phyloP scores from a whole-genome alignment of 2,329 filamentous ascomycete species.

The Alternaria hordeiaustralica region DNA sequence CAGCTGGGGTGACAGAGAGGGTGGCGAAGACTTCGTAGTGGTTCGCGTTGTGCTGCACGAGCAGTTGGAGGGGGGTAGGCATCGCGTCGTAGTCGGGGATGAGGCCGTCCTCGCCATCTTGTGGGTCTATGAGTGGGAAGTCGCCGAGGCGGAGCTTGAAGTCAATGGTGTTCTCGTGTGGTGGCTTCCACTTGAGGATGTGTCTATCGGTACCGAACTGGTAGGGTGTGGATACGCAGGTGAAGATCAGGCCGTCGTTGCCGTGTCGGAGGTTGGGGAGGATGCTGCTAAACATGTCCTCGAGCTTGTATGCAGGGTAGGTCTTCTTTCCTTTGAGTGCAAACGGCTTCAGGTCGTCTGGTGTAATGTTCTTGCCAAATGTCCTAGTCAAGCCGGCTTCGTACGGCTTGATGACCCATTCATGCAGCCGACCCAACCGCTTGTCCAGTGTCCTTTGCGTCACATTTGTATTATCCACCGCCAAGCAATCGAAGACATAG shows the following conservation, averaged over 20 bases:
- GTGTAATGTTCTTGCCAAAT: constrained; percentile 59
- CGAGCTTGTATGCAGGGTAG: constrained; percentile 83
- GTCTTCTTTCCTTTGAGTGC: constrained; percentile 86
- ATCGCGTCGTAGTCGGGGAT: constrained; percentile 79
- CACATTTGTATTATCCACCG: constrained; percentile 76
- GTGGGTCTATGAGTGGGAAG: constrained; percentile 75
- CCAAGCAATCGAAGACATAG: constrained; percentile 91
- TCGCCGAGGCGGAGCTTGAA: constrained; percentile 77
- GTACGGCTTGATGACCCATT: constrained; percentile 76
- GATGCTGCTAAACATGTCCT: constrained; percentile 80
- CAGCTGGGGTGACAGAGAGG: constrained; percentile 72
- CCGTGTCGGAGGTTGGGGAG: constrained; percentile 86
- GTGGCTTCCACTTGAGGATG: constrained; percentile 98
- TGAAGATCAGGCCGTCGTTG: constrained; percentile 97
- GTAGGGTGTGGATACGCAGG: constrained; percentile 87
- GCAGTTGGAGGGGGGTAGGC: constrained; percentile 72
- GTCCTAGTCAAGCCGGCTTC: constrained; percentile 59
- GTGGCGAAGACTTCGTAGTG: constrained; percentile 69
- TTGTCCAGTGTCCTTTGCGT: constrained; percentile 86
- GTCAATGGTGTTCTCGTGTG: constrained; percentile 93
- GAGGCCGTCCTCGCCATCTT: constrained; percentile 70
- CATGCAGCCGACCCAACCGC: constrained; percentile 83
- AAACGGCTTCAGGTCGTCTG: constrained; percentile 66
- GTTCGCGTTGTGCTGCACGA: constrained; percentile 69
- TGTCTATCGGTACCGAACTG: constrained; percentile 88